Evolutionary conservation across 179 eudicot species (phyloP), one percentile per base, ranked within the genome.

Genomic region (Pouteria campechiana): DNA sequence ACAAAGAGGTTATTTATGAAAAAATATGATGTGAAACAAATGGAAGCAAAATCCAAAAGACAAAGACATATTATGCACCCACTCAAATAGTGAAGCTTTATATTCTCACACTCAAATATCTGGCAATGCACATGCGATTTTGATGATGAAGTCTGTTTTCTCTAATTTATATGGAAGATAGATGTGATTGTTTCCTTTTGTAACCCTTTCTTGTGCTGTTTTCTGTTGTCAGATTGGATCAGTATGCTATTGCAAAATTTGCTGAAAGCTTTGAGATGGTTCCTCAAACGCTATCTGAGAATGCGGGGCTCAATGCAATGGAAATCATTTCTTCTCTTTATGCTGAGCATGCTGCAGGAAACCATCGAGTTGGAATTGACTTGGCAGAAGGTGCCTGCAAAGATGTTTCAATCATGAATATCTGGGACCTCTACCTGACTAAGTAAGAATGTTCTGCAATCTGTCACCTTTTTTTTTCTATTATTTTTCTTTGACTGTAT

Each of bases 241-340:
- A 90, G 50, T 90, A 82, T 67, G 98, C 98, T 38, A 73, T 90
- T 37, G 82, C 81, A 29, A 90, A 86, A 59, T 90, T 86, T 67
- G 90, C 85, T 0, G 98, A 86, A 56, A 61, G 98, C 67, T 90
- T 90, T 67, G 98, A 90, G 76, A 79, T 90, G 98, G 52, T 82
- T 45, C 98, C 96, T 3, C 77, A 72, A 62, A 79, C 82, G 3
- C 65, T 90, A 28, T 78, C 98, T n/a, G 98, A 86, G 50, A 90
- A 90, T 67, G 98, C 98, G 44, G 98, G 98, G 52, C 78, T 79
- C 22, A 82, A 90, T 57, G 96, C 98, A 0, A 87, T 82, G 83
- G 85, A 86, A 60, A 86, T 86, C 41, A 82, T 90, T 54, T 78
- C 98, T 25, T 79, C 94, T 30, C 60, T 86, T 30, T 86, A 86